These are phyloP conservation scores for Caryopteris hybrid DNA, from an alignment of 305 asterid genomes.

Conservation along the genomic window DNA sequence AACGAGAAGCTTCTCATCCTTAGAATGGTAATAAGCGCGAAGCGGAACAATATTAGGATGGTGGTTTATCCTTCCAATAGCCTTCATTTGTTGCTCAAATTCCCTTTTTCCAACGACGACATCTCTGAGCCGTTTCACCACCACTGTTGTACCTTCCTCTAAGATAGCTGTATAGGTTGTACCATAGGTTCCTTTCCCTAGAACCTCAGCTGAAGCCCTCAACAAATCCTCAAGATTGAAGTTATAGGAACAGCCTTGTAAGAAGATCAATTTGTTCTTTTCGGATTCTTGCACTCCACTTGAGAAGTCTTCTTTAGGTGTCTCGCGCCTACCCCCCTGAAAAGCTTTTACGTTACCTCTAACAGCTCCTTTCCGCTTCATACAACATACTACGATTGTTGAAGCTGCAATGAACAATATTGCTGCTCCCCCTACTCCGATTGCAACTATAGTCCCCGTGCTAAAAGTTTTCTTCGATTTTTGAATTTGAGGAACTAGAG, in stretches of 20 bases:
- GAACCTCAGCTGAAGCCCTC: slow-evolving; percentile 82
- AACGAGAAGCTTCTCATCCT: slow-evolving; percentile 71
- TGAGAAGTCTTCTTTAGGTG: slow-evolving; percentile 46
- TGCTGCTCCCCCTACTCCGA: slow-evolving; percentile 43
- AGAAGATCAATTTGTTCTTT: slow-evolving; percentile 60
- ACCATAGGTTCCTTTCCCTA: slow-evolving; percentile 76
- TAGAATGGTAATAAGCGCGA: slow-evolving; percentile 71
- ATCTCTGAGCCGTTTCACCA: slow-evolving; percentile 71
- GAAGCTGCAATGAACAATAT: slow-evolving; percentile 29
- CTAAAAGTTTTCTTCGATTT: slow-evolving; percentile 36
- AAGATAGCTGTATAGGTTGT: slow-evolving; percentile 67
- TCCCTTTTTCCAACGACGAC: slow-evolving; percentile 52
- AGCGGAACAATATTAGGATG: slow-evolving; percentile 64
- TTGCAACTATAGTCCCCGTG: slow-evolving; percentile 38
- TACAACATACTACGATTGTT: slow-evolving; percentile 23
- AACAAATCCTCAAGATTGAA: slow-evolving; percentile 75
- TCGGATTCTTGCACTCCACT: slow-evolving; percentile 62
- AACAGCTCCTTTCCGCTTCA: slow-evolving; percentile 30
- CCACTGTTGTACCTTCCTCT: slow-evolving; percentile 63
- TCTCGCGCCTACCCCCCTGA: slow-evolving; percentile 28
- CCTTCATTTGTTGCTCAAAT: slow-evolving; percentile 74
- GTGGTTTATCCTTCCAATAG: slow-evolving; percentile 37
- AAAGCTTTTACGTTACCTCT: slow-evolving; percentile 26
- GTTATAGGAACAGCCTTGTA: slow-evolving; percentile 38
- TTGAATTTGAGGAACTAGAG: slow-evolving; percentile 18